Evolutionary conservation across 2,329 filamentous ascomycete genomes (phyloP), one percentile per base, ranked within the genome.

Genomic region (Karstenula rhodostoma): DNA sequence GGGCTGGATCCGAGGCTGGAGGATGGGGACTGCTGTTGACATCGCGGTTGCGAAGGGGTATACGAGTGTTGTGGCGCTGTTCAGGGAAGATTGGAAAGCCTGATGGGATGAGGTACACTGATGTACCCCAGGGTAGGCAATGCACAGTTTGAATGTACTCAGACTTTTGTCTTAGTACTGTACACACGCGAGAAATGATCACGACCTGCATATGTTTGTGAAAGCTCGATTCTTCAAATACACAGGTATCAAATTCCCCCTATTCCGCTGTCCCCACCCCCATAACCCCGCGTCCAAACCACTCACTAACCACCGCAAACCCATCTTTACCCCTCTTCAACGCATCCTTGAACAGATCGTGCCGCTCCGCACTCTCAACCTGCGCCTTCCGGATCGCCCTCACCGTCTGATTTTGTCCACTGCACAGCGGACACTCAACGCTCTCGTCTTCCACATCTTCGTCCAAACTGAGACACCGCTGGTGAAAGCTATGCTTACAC

Each of bases 401-500:
- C 59, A 98, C 93, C 1, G 94, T 95, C 23, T 92, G 89, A 72
- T 98, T 97, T 62, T 92, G 89, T 22, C 87, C 85, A 27, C 91
- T 89, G 72, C 95, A 99, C 35, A 93, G 85, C 10, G 94, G 93
- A 75, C 95, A 99, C 77, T 97, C 93, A 0, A 89, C 85, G 42
- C 87, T 83, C 10, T 87, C 83, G 54, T 89, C 88, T 35, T 85
- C 83, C 10, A 80, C 79, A 53, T 89, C 89, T 23, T 86, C 83
- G 32, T 80, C 79, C 5, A 84, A 82, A 73, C 92, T 91, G 44
- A 99, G 81, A 77, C 94, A 99, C 48, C 92, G 86, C 80, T 96
- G 92, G 75, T 99, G 95, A 83, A 97, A 99, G 62, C 90, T 94
- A 77, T 99, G 95, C 77, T 96, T 97, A 82, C 95, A 99, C 64